Conservation (phyloP, 2,329 filamentous ascomycete genomes). For the Epicoccum nigrum region DNA sequence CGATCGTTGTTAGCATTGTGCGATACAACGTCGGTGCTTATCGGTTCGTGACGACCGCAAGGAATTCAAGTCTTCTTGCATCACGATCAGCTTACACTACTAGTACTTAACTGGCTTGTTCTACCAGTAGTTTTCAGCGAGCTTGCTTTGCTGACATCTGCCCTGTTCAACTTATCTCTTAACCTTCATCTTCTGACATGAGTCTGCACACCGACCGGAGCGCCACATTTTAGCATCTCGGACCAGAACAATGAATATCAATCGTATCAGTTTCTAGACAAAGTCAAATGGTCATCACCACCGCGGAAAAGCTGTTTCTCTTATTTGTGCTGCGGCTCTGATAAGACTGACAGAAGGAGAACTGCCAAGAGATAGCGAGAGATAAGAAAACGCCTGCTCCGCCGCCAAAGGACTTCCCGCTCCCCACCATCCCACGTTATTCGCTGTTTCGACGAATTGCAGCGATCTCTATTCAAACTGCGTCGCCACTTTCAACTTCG, state of each 20-base stretch:
- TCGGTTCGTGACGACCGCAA: constrained; percentile 1
- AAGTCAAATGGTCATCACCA: constrained; percentile 30
- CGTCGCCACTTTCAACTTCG: constrained; percentile 15
- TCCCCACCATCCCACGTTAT: constrained; percentile 41
- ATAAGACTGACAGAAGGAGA: constrained; percentile 32
- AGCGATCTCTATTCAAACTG: constrained; percentile 24
- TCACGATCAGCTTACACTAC: constrained; percentile 5
- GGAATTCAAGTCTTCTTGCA: constrained; percentile 6
- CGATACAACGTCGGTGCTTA: constrained; percentile 2
- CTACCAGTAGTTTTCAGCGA: too few relatives aligned
- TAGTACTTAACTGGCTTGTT: neutral
- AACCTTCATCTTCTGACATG: neutral
- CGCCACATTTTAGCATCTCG: neutral
- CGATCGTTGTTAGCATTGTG: constrained; percentile 1
- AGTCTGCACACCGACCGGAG: too few relatives aligned
- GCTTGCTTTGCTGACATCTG: neutral
- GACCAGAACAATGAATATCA: constrained; percentile 8
- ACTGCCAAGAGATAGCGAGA: constrained; percentile 33
- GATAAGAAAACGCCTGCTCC: constrained; percentile 44
- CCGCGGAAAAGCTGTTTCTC: constrained; percentile 42
- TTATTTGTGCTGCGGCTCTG: constrained; percentile 35
- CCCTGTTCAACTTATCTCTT: neutral
- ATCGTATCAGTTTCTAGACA: constrained; percentile 23
- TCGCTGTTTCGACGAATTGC: constrained; percentile 23
- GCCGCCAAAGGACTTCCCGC: constrained; percentile 26